These are phyloP conservation scores for Calonectria multiphialidica DNA, from an alignment of 2,329 filamentous ascomycete species.

Conservation along the genomic window DNA sequence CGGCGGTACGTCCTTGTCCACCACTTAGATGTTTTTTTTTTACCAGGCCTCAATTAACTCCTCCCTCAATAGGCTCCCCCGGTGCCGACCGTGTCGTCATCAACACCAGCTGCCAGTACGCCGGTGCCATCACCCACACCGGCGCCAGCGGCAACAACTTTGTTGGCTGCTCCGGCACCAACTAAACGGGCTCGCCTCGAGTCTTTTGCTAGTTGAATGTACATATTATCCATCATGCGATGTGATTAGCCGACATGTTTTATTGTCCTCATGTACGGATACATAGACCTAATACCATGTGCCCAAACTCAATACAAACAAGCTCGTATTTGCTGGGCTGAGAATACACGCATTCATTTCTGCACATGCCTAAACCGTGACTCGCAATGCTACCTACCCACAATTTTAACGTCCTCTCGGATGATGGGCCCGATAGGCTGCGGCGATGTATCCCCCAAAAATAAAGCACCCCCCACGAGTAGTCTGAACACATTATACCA, in stretches of 20 bases:
- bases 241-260: not conserved
- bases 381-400: not conserved
- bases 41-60: not conserved
- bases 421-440: not conserved
- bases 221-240: not conserved
- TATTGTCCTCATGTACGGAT: not conserved
- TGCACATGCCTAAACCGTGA: not conserved
- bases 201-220: not conserved
- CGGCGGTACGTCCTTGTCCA: conserved; percentile 44
- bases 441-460: not conserved
- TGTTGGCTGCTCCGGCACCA: conserved; percentile 65
- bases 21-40: not conserved
- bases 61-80: conserved; percentile 53
- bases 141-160: conserved; percentile 77
- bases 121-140: conserved; percentile 77
- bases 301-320: not conserved
- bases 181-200: conserved; percentile 45
- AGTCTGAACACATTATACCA: not conserved
- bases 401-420: not conserved
- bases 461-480: not conserved
- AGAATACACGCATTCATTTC: not conserved
- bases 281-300: not conserved
- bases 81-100: conserved; percentile 77
- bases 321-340: not conserved
- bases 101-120: conserved; percentile 66